Conservation (phyloP, 495 filamentous ascomycete genomes). For the Geopyxis carbonaria region DNA sequence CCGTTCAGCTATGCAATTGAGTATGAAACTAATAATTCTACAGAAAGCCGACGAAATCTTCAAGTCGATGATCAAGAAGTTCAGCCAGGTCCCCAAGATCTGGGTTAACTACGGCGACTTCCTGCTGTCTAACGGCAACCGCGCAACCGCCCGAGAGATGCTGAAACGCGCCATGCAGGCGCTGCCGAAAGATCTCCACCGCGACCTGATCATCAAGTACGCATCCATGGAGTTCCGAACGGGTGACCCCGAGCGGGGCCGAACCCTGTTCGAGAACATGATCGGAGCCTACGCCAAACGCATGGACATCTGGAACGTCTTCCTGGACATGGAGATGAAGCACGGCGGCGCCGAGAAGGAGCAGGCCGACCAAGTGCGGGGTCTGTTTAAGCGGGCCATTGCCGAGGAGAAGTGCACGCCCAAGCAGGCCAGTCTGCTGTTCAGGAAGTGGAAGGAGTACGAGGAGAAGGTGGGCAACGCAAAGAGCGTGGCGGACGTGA, state of each 20-base stretch:
- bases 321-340: slow-evolving; percentile 66
- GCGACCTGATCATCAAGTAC: slow-evolving; percentile 64
- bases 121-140: slow-evolving; percentile 41
- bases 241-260: slow-evolving; percentile 77
- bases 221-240: slow-evolving; percentile 78
- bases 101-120: slow-evolving; percentile 93
- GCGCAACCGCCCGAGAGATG: slow-evolving; percentile 57
- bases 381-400: slow-evolving; percentile 28
- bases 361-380: slow-evolving; percentile 23
- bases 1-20: slow-evolving; percentile 4
- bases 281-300: slow-evolving; percentile 71
- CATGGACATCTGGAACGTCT: slow-evolving; percentile 80
- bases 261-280: slow-evolving; percentile 84
- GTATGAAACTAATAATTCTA: slow-evolving; percentile 26
- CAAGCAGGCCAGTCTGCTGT: slow-evolving; percentile 50
- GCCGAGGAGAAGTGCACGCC: slow-evolving; percentile 9
- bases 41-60: slow-evolving; percentile 85
- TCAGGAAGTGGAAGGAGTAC: slow-evolving; percentile 66
- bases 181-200: slow-evolving; percentile 51
- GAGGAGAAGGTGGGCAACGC: slow-evolving; percentile 57
- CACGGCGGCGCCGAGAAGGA: slow-evolving; percentile 16
- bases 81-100: slow-evolving; percentile 54
- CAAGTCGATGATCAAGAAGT: slow-evolving; percentile 65
- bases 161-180: slow-evolving; percentile 78
- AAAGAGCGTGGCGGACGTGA: slow-evolving; percentile 54